These are phyloP conservation scores for Sistotremastrum suecicum DNA, from an alignment of 768 basidiomycete species.

Conservation along the genomic window DNA sequence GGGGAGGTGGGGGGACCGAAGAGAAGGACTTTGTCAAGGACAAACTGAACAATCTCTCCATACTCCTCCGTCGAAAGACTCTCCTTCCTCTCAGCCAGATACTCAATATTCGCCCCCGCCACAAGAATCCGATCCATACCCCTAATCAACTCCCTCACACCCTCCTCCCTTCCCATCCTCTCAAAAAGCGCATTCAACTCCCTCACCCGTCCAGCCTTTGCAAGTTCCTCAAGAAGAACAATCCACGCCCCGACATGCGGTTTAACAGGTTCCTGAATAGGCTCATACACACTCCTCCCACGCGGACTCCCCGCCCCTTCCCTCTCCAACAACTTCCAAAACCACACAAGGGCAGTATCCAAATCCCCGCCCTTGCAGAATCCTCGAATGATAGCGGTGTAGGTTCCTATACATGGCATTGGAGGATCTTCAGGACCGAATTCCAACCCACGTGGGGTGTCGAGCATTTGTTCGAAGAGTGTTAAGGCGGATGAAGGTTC, in stretches of 20 bases:
- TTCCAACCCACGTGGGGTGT: conserved; percentile 18
- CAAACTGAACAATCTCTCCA: too few species aligned
- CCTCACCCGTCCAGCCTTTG: conserved; percentile 28
- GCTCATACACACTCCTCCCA: conserved; percentile 22
- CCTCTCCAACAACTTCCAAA: conserved; percentile 43
- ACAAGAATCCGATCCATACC: conserved; percentile 27
- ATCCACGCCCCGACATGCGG: conserved; percentile 45
- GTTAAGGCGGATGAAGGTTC: conserved; percentile 48
- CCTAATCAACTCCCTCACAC: conserved; percentile 21
- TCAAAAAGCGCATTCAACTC: conserved; percentile 43
- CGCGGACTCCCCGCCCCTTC: conserved; percentile 9
- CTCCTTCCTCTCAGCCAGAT: conserved; percentile 12
- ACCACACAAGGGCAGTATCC: conserved; percentile 55
- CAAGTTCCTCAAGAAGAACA: conserved; percentile 44
- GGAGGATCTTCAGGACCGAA: conserved; percentile 33
- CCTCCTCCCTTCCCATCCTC: conserved; percentile 18
- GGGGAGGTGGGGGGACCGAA: too few species aligned
- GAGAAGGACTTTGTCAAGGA: too few species aligned
- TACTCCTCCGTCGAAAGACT: too few species aligned
- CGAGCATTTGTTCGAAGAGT: conserved; percentile 60
- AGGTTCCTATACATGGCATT: conserved; percentile 47
- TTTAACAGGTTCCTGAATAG: conserved; percentile 28
- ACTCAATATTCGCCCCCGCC: conserved; percentile 26
- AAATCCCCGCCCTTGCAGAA: conserved; percentile 53
- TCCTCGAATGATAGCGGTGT: conserved; percentile 45